Base-by-base conservation (phyloP, 2,329 filamentous ascomycete genomes). In the Fusarium sp. region DNA sequence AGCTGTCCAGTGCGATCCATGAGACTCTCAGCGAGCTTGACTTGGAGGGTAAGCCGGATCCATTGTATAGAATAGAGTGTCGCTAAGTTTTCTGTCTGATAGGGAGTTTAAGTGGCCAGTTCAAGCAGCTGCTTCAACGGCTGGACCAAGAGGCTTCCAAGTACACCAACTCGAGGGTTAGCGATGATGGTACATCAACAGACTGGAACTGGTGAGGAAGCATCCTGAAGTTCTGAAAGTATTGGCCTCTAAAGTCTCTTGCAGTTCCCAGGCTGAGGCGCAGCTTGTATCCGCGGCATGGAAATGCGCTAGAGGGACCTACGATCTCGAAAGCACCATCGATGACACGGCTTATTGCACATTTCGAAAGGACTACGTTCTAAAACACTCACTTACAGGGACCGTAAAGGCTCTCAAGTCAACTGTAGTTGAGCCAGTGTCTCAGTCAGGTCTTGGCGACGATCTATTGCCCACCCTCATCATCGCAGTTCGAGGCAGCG, bases 61-160 rank as follows among this genome's bases (percentile, higher is more conserved):
- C 1, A 20, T 16, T 7, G 1, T 6, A n/a, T 14, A 35, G n/a
- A 14, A 6, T 41, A 3, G 43, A 2, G 54, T 13, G 9, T 8
- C 18, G 5, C 9, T 18, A 9, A 32, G n/a, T 35, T 20, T 4
- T 13, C 16, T 4, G 8, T 4, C 1, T 23, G 13, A 2, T 34
- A 77, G 76, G 68, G 8, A 69, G 59, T 52, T 23, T 76, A 30
- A 66, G 45, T 18, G 56, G 57, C 16, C 68, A 72, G 39, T 61
- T 78, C 30, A 64, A 59, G 11, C 59, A 73, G 43, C 25, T 78
- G 23, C 57, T 78, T 34, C 66, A 71, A 37, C 72, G 64, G n/a
- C 52, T 78, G n/a, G 76, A 78, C n/a, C 66, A 68, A 18, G 71
- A 77, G 27, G 70, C 71, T 7, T 76, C 76, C 41, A 69, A 69